Conservation (phyloP, 257 asterid genomes). For the Fraxinus anomala region DNA sequence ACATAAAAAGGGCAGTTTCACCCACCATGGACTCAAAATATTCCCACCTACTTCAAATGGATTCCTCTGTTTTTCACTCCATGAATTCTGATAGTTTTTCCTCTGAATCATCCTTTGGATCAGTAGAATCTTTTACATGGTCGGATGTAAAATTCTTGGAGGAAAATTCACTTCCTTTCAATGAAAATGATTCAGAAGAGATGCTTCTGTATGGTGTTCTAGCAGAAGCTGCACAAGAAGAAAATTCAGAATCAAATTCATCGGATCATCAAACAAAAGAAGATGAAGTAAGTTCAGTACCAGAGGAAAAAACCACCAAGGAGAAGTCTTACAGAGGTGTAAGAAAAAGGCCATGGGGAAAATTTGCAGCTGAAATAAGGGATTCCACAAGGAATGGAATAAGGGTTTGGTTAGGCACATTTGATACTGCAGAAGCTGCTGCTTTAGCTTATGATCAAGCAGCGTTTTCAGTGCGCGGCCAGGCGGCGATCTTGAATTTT, state of each 20-base stretch:
- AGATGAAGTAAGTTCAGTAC: slow-evolving; percentile 38
- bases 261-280: slow-evolving; percentile 30
- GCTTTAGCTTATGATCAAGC: slow-evolving; percentile 62
- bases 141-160: slow-evolving; percentile 15
- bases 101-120: slow-evolving; percentile 36
- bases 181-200: slow-evolving; percentile 52
- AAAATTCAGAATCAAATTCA: slow-evolving; percentile 34
- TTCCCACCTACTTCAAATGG: slow-evolving; percentile 23
- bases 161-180: slow-evolving; percentile 40
- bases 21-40: slow-evolving; percentile 16
- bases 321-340: slow-evolving; percentile 49
- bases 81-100: slow-evolving; percentile 29
- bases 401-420: slow-evolving; percentile 55
- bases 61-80: slow-evolving; percentile 33
- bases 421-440: slow-evolving; percentile 53
- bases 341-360: slow-evolving; percentile 56
- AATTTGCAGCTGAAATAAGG: slow-evolving; percentile 56
- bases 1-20: slow-evolving; percentile 31
- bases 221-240: slow-evolving; percentile 30
- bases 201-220: slow-evolving; percentile 51
- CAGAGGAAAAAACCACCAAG: slow-evolving; percentile 12
- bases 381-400: slow-evolving; percentile 54
- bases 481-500: slow-evolving; percentile 42
- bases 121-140: slow-evolving; percentile 28
- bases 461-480: slow-evolving; percentile 48